Evolutionary conservation across 1,284 basidiomycete species (phyloP).

Genomic region (Ganoderma multipileum): DNA sequence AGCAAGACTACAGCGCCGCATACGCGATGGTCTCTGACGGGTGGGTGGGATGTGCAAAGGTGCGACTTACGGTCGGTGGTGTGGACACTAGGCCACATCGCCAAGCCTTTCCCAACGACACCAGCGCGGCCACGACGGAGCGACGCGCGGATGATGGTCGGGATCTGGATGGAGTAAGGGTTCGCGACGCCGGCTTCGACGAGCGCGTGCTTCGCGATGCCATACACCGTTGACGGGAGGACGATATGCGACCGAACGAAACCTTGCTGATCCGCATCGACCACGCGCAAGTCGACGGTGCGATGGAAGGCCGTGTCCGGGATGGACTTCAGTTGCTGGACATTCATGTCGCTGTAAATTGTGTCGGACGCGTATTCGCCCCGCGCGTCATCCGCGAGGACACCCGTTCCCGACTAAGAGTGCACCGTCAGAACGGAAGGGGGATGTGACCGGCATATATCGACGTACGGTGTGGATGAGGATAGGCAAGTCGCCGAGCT

Average conservation of each 20-base stretch:
- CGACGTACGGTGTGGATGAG: slow-evolving; percentile 57
- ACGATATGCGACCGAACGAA: slow-evolving; percentile 48
- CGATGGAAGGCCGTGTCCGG: slow-evolving; percentile 43
- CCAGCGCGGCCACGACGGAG: slow-evolving; percentile 44
- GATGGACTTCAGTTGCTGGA: slow-evolving; percentile 43
- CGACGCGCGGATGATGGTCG: slow-evolving; percentile 39
- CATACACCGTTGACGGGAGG: slow-evolving; percentile 49
- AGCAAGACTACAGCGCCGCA: not conserved
- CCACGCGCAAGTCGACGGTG: slow-evolving; percentile 39
- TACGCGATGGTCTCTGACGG: not conserved
- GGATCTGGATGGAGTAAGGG: slow-evolving; percentile 46
- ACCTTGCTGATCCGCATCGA: slow-evolving; percentile 45
- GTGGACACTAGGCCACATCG: slow-evolving; percentile 32
- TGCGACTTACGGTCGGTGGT: slow-evolving; percentile 39
- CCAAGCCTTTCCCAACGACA: slow-evolving; percentile 39
- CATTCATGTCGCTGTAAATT: slow-evolving; percentile 46
- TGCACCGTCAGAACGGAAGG: not conserved
- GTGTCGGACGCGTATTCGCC: slow-evolving; percentile 40
- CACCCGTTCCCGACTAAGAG: slow-evolving; percentile 51
- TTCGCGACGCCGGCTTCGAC: slow-evolving; percentile 47
- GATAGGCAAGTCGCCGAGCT: slow-evolving; percentile 48
- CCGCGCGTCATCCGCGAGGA: slow-evolving; percentile 40
- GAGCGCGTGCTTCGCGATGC: slow-evolving; percentile 43
- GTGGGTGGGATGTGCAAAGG: not conserved
- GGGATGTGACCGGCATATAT: not conserved